Conservation (phyloP, 2,329 filamentous ascomycete species). For the Kalmusia sp. region DNA sequence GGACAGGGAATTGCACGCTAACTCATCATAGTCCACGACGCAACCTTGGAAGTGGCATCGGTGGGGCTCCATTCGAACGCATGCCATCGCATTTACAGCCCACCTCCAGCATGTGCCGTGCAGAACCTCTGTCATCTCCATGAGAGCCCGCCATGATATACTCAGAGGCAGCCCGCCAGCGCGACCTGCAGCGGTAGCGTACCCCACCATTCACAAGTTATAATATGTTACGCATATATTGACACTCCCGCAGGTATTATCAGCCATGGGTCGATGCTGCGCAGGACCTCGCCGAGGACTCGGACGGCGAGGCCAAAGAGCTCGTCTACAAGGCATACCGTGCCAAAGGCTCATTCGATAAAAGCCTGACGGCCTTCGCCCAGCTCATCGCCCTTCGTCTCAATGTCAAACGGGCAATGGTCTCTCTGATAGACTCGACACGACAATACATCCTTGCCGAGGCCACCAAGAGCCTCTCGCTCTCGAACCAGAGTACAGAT, state of each 20-base stretch:
- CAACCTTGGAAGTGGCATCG: not conserved
- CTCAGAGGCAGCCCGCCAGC: constrained; percentile 31
- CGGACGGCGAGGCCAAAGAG: constrained; percentile 31
- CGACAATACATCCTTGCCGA: constrained; percentile 49
- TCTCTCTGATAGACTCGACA: constrained; percentile 46
- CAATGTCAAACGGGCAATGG: constrained; percentile 41
- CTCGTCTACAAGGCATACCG: constrained; percentile 33
- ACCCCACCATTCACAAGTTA: not conserved
- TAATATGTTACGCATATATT: no score
- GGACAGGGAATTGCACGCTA: not conserved
- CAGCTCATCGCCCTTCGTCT: constrained; percentile 45
- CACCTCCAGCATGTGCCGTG: not conserved
- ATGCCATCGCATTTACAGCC: not conserved
- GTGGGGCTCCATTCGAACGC: not conserved
- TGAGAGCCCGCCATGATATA: constrained; percentile 5
- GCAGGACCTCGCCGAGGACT: constrained; percentile 36
- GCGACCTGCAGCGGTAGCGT: constrained; percentile 36
- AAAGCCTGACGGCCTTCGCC: constrained; percentile 43
- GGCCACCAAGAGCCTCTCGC: constrained; percentile 44
- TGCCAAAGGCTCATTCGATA: constrained; percentile 32
- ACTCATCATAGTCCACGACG: not conserved
- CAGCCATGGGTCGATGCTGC: constrained; percentile 44
- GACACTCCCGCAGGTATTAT: constrained; percentile 37
- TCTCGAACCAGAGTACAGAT: constrained; percentile 33
- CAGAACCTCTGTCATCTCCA: not conserved